Evolutionary conservation across 495 filamentous ascomycete species (phyloP).

Genomic region (Parmelia sp.): DNA sequence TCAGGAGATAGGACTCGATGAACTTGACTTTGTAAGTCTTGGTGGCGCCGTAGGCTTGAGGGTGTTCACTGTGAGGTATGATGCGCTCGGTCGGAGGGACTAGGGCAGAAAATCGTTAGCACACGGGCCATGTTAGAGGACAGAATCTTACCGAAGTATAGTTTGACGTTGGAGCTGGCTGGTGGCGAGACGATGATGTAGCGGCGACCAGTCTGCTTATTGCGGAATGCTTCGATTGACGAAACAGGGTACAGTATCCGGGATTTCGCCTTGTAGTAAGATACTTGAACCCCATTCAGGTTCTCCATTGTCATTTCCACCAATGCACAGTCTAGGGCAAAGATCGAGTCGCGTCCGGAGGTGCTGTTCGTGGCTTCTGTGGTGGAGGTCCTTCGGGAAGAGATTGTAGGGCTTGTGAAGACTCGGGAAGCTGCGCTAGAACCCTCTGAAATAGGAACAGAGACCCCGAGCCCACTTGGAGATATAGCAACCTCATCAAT

Average conservation of each 20-base stretch:
- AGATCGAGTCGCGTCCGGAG: conserved; percentile 10
- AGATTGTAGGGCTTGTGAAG: conserved; percentile 11
- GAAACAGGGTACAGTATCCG: conserved; percentile 12
- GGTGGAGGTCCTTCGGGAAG: conserved; percentile 5
- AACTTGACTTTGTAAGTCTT: conserved; percentile 18
- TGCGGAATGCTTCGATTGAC: conserved; percentile 16
- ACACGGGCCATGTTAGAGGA: background rate
- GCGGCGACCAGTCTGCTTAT: conserved; percentile 14
- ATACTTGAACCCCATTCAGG: conserved; percentile 7
- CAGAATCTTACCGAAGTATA: conserved; percentile 11
- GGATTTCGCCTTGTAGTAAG: conserved; percentile 11
- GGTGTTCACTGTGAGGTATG: conserved; percentile 19
- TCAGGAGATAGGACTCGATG: conserved; percentile 7
- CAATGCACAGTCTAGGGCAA: conserved; percentile 10
- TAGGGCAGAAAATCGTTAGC: conserved; percentile 1
- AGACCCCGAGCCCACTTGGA: conserved; percentile 6
- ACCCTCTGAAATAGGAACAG: conserved; percentile 1
- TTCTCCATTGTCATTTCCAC: conserved; percentile 12
- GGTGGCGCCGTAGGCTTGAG: conserved; percentile 17
- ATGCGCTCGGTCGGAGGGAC: conserved; percentile 11
- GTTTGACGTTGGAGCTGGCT: conserved; percentile 10
- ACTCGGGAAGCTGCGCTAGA: conserved; percentile 4
- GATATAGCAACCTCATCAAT: conserved; percentile 3
- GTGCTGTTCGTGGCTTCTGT: conserved; percentile 2
- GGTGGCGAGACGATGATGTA: conserved; percentile 20